These are phyloP conservation scores for Trichoderma sp. DNA, from an alignment of 2,329 filamentous ascomycete genomes.

Conservation along the genomic window DNA sequence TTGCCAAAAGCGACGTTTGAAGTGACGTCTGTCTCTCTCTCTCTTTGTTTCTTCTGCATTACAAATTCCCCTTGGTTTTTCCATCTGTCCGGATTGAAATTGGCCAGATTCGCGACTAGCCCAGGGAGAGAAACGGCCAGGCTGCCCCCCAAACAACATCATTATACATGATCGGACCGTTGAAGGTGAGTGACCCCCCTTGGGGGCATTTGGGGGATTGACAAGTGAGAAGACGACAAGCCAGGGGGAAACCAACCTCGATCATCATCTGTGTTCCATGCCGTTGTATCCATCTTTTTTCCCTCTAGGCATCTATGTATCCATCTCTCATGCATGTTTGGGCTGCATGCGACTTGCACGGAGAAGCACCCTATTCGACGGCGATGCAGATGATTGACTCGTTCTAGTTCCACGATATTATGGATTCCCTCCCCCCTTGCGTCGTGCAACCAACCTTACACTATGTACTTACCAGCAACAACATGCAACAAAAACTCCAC, in stretches of 20 bases:
- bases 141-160: background rate
- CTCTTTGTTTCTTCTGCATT: background rate
- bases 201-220: background rate
- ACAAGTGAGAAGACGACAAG: background rate
- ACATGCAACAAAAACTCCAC: background rate
- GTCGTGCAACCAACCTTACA: background rate
- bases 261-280: background rate
- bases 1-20: background rate
- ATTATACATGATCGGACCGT: background rate
- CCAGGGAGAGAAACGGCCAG: background rate
- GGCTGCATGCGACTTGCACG: background rate
- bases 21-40: background rate
- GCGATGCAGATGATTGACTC: background rate
- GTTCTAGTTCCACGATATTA: background rate
- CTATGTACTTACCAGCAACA: background rate
- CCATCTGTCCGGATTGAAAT: background rate
- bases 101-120: background rate
- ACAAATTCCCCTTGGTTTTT: background rate
- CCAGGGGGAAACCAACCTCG: background rate
- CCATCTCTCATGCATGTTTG: background rate
- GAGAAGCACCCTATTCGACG: background rate
- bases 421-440: background rate
- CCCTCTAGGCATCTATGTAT: background rate
- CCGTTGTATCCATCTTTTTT: background rate
- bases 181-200: background rate